Evolutionary conservation across 2,329 filamentous ascomycete species (phyloP).

Genomic region (Ustulina deusta): DNA sequence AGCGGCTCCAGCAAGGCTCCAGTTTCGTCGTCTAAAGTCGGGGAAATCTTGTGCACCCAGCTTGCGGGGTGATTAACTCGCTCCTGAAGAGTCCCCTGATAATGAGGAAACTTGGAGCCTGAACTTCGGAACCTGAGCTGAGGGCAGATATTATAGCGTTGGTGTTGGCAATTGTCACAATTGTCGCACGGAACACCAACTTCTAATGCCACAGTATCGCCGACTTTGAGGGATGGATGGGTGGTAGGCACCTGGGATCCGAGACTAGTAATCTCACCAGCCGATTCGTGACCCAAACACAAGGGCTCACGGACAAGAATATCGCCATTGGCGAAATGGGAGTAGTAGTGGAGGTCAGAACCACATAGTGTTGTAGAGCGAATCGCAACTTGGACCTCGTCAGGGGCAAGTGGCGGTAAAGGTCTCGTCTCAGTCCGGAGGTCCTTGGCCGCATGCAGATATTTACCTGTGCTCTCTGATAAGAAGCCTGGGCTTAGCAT

Average conservation of each 20-base stretch:
- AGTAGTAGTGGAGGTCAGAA: slow-evolving; percentile 27
- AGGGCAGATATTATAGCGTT: slow-evolving; percentile 18
- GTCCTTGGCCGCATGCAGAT: slow-evolving; percentile 11
- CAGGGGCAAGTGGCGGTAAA: background rate
- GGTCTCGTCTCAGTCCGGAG: slow-evolving; percentile 1
- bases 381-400: slow-evolving; percentile 19
- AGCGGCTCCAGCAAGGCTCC: slow-evolving; percentile 20
- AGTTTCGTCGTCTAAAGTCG: slow-evolving; percentile 1
- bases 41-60: slow-evolving; percentile 15
- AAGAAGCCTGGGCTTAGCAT: background rate
- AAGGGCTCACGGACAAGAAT: slow-evolving; percentile 16
- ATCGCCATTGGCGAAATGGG: slow-evolving; percentile 15
- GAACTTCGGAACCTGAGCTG: slow-evolving; percentile 11
- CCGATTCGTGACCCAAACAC: slow-evolving; percentile 14
- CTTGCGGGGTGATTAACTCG: slow-evolving; percentile 14
- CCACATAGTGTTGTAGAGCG: slow-evolving; percentile 13
- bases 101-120: slow-evolving; percentile 15
- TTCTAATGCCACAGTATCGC: slow-evolving; percentile 9
- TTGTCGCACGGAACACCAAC: slow-evolving; percentile 10
- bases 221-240: slow-evolving; percentile 3
- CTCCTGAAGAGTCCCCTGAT: slow-evolving; percentile 20
- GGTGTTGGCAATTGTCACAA: slow-evolving; percentile 15
- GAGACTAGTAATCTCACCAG: background rate
- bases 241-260: background rate
- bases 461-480: slow-evolving; percentile 16